Evolutionary conservation across 2,329 filamentous ascomycete genomes (phyloP).

Genomic region (Trichoderma sp.): DNA sequence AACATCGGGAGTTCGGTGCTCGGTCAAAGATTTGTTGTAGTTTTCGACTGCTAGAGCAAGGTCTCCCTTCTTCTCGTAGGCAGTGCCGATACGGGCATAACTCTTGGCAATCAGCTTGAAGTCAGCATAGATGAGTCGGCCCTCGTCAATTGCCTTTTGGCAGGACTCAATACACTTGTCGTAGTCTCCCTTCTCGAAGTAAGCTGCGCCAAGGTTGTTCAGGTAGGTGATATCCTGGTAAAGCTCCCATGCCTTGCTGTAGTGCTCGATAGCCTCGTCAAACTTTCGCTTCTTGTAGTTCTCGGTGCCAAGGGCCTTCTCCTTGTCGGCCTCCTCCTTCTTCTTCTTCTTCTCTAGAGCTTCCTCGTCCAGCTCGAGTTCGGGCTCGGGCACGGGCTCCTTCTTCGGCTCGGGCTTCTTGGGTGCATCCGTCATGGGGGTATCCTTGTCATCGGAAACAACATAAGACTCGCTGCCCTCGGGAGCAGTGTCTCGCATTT

Average conservation of each 20-base stretch:
- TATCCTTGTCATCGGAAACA: slow-evolving; percentile 68
- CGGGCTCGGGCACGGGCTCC: slow-evolving; percentile 63
- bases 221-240: slow-evolving; percentile 97
- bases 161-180: slow-evolving; percentile 84
- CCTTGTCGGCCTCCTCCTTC: slow-evolving; percentile 88
- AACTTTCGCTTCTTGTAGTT: slow-evolving; percentile 99
- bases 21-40: slow-evolving; percentile 92
- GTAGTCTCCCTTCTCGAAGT: slow-evolving; percentile 96
- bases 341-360: slow-evolving; percentile 80
- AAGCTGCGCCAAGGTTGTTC: slow-evolving; percentile 91
- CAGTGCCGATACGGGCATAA: slow-evolving; percentile 92
- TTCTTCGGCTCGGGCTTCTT: slow-evolving; percentile 50
- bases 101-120: slow-evolving; percentile 99
- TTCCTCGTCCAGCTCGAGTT: slow-evolving; percentile 75
- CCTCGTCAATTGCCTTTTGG: slow-evolving; percentile 85
- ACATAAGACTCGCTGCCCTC: slow-evolving; percentile 49
- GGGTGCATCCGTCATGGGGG: slow-evolving; percentile 73
- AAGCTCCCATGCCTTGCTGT: slow-evolving; percentile 90
- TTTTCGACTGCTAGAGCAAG: slow-evolving; percentile 77
- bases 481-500: slow-evolving; percentile 43
- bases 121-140: slow-evolving; percentile 85
- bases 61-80: slow-evolving; percentile 89
- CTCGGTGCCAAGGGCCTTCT: slow-evolving; percentile 92
- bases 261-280: slow-evolving; percentile 91
- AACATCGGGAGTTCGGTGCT: slow-evolving; percentile 94